Base-by-base conservation (phyloP, 106 monocot species). In the Hemerocallis citrina region DNA sequence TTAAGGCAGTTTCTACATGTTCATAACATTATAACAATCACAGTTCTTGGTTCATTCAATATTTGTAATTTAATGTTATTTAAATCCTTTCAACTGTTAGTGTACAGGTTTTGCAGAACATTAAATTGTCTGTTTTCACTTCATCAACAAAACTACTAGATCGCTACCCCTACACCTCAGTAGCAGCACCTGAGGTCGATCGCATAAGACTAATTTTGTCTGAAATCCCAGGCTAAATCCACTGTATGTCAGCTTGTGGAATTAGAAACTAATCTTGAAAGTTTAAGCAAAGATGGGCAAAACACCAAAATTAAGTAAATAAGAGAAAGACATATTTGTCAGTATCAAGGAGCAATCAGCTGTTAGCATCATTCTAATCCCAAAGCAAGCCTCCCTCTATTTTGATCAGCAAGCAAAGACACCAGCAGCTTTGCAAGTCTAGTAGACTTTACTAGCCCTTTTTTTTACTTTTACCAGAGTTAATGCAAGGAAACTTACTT, bases 31-130 rank as follows among this genome's bases (percentile, higher is more conserved):
- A 29, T 4, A 31, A 29, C 7, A 50, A 47, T 20, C n/a, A 4
- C 57, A 57, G 57, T 35, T 57, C n/a, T 57, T 57, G 57, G 57
- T 57, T 57, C 32, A 33, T 35, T 57, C 57, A 57, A 57, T 36
- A 22, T 35, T 20, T 20, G 35, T 21, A 20, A 34, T 29, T 52
- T 52, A 56, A 34, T 56, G 56, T 6, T 11, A 34, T 56, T 56
- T 56, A 56, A 38, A 25, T 52, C 28, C 29, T 21, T 29, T 52
- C 56, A 27, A 9, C n/a, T n/a, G n/a, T n/a, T n/a, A n/a, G n/a
- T n/a, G n/a, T n/a, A n/a, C n/a, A n/a, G n/a, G n/a, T n/a, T n/a
- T n/a, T n/a, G n/a, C n/a, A n/a, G n/a, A n/a, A n/a, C n/a, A n/a
- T n/a, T n/a, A n/a, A n/a, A n/a, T n/a, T n/a, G n/a, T n/a, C n/a